These are phyloP conservation scores for Chloris gayana DNA, from an alignment of 176 grass and related monocot species.

Conservation along the genomic window DNA sequence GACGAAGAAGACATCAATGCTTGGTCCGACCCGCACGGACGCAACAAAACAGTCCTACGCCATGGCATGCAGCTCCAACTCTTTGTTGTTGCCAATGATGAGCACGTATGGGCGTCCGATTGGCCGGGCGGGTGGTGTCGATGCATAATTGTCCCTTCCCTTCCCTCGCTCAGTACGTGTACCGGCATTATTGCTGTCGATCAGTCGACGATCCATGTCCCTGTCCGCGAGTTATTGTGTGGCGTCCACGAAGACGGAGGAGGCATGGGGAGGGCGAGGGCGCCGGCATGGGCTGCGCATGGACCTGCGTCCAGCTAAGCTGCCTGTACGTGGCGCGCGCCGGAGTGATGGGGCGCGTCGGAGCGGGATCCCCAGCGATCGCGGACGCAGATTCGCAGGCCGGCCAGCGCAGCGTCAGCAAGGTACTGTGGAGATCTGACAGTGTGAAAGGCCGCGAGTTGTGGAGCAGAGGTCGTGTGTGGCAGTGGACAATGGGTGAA, in stretches of 20 bases:
- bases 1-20: constrained; percentile 4
- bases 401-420: constrained; percentile 4
- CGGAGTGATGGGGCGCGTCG: constrained; percentile 30
- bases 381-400: not conserved
- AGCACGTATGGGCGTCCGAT: constrained; percentile 35
- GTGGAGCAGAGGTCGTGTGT: not conserved
- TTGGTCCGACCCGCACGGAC: constrained; percentile 49
- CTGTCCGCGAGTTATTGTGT: not conserved
- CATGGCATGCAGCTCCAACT: not conserved
- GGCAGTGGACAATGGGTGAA: not conserved
- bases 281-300: constrained; percentile 36
- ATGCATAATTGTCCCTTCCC: not conserved
- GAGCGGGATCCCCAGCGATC: constrained; percentile 27
- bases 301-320: constrained; percentile 26
- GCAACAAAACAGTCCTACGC: not conserved
- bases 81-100: constrained; percentile 33
- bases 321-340: constrained; percentile 19
- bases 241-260: constrained; percentile 22
- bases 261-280: not conserved
- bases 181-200: not conserved
- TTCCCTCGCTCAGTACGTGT: not conserved
- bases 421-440: constrained; percentile 3
- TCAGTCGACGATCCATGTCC: not conserved
- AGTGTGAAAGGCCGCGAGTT: not conserved
- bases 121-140: not conserved